phyloP scores from a whole-genome alignment of 192 early-diverging fungal genomes.

The Coemansia sp. region DNA sequence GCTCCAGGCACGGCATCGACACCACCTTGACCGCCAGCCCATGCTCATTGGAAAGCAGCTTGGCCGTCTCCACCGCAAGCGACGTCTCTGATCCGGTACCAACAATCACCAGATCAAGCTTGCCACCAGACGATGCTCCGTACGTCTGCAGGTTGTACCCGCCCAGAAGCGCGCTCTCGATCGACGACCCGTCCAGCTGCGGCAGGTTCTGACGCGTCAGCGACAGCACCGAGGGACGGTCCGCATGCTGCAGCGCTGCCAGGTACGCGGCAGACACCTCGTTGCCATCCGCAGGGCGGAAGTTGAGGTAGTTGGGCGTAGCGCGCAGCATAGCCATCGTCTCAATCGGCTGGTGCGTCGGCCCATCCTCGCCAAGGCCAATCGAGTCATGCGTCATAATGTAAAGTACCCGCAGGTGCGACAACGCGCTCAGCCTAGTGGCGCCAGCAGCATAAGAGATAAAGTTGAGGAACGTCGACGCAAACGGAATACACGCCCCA shows the following conservation, averaged over 20 bases:
- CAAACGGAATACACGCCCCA: conserved; percentile 82
- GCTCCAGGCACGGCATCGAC: conserved; percentile 88
- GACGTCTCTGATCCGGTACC: conserved; percentile 93
- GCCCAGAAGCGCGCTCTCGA: conserved; percentile 80
- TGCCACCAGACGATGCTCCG: conserved; percentile 44
- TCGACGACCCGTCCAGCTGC: conserved; percentile 77
- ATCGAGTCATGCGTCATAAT: conserved; percentile 99
- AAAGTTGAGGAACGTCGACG: conserved; percentile 92
- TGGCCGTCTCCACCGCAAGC: conserved; percentile 83
- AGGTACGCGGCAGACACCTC: conserved; percentile 88
- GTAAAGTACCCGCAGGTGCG: conserved; percentile 87
- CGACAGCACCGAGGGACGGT: conserved; percentile 78
- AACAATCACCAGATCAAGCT: conserved; percentile 70
- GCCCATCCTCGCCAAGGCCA: conserved; percentile 97
- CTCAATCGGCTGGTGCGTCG: conserved; percentile 98
- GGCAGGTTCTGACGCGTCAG: conserved; percentile 94
- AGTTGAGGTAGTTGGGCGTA: conserved; percentile 80
- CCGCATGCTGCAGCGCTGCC: conserved; percentile 66
- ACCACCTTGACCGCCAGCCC: conserved; percentile 73
- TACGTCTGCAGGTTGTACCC: conserved; percentile 77
- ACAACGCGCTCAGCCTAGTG: conserved; percentile 84
- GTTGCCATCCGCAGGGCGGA: conserved; percentile 95
- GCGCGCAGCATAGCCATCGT: conserved; percentile 86
- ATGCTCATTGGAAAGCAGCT: conserved; percentile 58
- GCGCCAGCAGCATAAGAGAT: conserved; percentile 78